phyloP scores from a whole-genome alignment of 495 filamentous ascomycete genomes.

The Bryoglossum gracile region DNA sequence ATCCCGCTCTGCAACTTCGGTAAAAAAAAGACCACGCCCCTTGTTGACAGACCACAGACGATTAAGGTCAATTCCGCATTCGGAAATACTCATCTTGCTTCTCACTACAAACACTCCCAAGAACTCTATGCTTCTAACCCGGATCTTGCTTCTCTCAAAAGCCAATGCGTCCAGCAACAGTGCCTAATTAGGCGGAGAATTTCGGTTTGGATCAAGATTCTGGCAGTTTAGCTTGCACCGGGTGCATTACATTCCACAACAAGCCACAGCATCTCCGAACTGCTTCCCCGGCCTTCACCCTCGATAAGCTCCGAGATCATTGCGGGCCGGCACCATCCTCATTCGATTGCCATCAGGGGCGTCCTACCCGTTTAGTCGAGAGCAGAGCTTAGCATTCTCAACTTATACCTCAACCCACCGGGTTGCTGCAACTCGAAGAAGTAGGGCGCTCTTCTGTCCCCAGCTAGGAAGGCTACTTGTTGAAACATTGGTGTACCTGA shows the following conservation, averaged over 20 bases:
- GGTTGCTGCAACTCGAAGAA: neutral
- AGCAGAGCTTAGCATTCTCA: neutral
- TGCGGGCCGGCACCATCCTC: neutral
- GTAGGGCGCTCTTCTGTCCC: neutral
- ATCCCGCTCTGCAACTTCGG: conserved; percentile 7
- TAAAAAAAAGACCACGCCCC: neutral
- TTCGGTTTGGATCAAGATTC: no score
- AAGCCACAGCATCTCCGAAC: no score
- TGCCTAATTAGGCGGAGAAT: no score
- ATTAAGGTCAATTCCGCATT: neutral
- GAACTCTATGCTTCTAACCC: no score
- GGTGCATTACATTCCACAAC: no score
- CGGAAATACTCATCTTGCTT: no score
- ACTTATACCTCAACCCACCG: neutral
- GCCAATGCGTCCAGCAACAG: no score
- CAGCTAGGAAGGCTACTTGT: neutral
- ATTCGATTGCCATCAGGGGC: neutral
- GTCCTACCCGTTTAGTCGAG: neutral
- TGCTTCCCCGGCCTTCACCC: neutral
- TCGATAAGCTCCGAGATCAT: neutral
- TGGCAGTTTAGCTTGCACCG: no score
- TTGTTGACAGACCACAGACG: conserved; percentile 5
- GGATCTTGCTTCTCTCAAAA: no score
- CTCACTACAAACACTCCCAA: no score
- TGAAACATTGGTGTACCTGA: neutral